These are phyloP conservation scores for Aspergillus sp. DNA, from an alignment of 2,329 filamentous ascomycete species.

Conservation along the genomic window DNA sequence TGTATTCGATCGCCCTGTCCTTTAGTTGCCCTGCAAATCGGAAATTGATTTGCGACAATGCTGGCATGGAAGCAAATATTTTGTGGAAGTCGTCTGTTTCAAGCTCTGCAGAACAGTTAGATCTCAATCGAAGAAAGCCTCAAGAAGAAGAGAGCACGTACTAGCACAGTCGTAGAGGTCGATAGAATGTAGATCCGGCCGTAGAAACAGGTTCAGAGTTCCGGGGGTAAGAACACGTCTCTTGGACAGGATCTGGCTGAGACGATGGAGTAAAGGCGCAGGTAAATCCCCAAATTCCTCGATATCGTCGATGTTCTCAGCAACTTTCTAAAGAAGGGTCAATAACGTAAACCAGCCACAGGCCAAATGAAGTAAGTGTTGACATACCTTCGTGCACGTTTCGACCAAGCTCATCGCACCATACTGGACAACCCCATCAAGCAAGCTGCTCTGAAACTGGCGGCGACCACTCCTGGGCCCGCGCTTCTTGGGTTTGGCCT, in stretches of 20 bases:
- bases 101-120: constrained; percentile 48
- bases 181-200: constrained; percentile 48
- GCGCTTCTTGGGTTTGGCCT: constrained; percentile 46
- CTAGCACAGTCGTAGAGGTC: constrained; percentile 54
- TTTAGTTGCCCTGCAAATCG: constrained; percentile 89
- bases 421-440: constrained; percentile 57
- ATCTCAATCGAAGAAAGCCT: neutral
- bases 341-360: constrained; percentile 4
- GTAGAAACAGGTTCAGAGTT: constrained; percentile 40
- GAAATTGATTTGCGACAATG: constrained; percentile 62
- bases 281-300: constrained; percentile 59
- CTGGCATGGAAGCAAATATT: constrained; percentile 68
- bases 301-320: constrained; percentile 54
- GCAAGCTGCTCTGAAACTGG: constrained; percentile 71
- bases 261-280: constrained; percentile 46
- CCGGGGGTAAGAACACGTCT: constrained; percentile 48
- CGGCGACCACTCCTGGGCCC: constrained; percentile 56
- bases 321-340: constrained; percentile 43
- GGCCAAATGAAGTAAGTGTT: neutral
- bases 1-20: constrained; percentile 71
- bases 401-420: constrained; percentile 42
- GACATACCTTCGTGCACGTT: constrained; percentile 48
- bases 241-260: constrained; percentile 58
- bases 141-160: constrained; percentile 24
- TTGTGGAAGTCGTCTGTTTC: constrained; percentile 67